Evolutionary conservation across 2,329 filamentous ascomycete genomes (phyloP).

Genomic region (Epichloe sp.): DNA sequence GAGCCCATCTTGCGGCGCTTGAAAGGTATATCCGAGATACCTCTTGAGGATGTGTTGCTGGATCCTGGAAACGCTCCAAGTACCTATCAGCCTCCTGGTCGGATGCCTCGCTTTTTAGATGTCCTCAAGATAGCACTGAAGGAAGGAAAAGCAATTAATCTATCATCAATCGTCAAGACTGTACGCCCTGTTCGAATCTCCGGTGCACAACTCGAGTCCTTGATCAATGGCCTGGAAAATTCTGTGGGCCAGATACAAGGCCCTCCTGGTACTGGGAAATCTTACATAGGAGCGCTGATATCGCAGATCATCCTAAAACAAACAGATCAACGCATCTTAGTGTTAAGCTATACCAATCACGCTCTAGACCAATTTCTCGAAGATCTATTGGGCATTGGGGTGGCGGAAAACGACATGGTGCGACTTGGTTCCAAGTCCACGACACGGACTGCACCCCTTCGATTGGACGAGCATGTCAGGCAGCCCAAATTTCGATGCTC

Average conservation of each 20-base stretch:
- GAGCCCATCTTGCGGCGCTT: slow-evolving; percentile 52
- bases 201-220: slow-evolving; percentile 39
- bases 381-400: slow-evolving; percentile 48
- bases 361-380: slow-evolving; percentile 53
- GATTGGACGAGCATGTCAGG: neutral
- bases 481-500: too few relatives aligned
- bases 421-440: slow-evolving; percentile 51
- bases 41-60: slow-evolving; percentile 42
- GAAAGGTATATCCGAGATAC: slow-evolving; percentile 40
- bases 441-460: neutral
- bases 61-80: slow-evolving; percentile 3
- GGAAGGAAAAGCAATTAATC: too few relatives aligned
- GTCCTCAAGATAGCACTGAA: too few relatives aligned
- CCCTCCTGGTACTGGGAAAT: slow-evolving; percentile 66
- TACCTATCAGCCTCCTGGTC: too few relatives aligned
- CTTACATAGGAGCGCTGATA: slow-evolving; percentile 54
- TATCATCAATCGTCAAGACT: too few relatives aligned
- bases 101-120: too few relatives aligned
- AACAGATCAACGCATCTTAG: slow-evolving; percentile 40
- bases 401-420: slow-evolving; percentile 36
- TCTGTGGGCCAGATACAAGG: slow-evolving; percentile 54
- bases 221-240: slow-evolving; percentile 39
- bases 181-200: slow-evolving; percentile 15
- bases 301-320: slow-evolving; percentile 39
- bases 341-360: slow-evolving; percentile 58